Conservation (phyloP, 2,329 filamentous ascomycete genomes). For the Botryotinia calthae region DNA sequence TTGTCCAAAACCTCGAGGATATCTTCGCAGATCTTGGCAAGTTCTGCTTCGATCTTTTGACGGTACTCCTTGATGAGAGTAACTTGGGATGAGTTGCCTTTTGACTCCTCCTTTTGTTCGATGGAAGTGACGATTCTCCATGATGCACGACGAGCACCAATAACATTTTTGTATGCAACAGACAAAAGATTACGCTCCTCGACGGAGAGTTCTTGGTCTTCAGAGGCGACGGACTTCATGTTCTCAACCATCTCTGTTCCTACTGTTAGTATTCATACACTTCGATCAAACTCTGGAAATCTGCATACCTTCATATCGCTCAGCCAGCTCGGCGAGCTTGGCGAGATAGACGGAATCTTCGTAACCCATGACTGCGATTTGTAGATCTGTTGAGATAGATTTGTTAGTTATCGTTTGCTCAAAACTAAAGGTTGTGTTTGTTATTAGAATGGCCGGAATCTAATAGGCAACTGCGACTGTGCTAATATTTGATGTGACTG, state of each 20-base stretch:
- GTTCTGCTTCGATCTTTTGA: conserved; percentile 95
- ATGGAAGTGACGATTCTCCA: conserved; percentile 99
- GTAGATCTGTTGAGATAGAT: conserved; percentile 23
- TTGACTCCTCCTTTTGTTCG: conserved; percentile 99
- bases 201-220: conserved; percentile 77
- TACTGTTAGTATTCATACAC: conserved; percentile 25
- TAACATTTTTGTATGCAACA: conserved; percentile 99
- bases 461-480: conserved; percentile 3
- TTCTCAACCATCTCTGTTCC: conserved; percentile 95
- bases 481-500: neutral
- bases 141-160: conserved; percentile 91
- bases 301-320: conserved; percentile 96
- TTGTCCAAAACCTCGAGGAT: conserved; percentile 93
- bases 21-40: conserved; percentile 96
- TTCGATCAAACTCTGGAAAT: conserved; percentile 26
- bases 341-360: conserved; percentile 99
- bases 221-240: conserved; percentile 97
- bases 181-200: conserved; percentile 98
- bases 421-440: neutral
- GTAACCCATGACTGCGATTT: conserved; percentile 81
- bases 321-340: conserved; percentile 99
- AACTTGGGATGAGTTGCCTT: conserved; percentile 92
- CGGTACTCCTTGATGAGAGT: conserved; percentile 95
- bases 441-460: neutral
- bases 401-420: conserved; percentile 20